Base-by-base conservation (phyloP, 129 eudicot species). In the Escallonia herrerae region DNA sequence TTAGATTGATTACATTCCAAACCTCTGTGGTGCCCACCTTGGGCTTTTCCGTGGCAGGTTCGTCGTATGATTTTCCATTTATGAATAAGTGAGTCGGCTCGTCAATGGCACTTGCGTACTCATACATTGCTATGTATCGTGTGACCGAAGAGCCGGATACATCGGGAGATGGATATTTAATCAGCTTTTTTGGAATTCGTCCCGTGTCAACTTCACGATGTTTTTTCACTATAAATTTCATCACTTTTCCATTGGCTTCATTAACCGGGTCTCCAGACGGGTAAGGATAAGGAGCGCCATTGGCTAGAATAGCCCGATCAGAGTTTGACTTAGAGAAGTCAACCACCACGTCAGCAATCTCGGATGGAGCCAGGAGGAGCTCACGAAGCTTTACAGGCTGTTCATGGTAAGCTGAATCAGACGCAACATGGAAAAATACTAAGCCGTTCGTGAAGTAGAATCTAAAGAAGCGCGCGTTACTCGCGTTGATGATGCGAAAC, bases 1-100 rank as follows among this genome's bases (percentile, higher is more conserved):
- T 91, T 2, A 91, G 74, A 69, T 91, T 91, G 45, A 91, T 91
- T 78, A 87, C 86, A n/a, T 87, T 56, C 97, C 97, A 91, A 4
- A 91, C 65, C 80, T 91, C 97, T 0, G 83, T 73, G 0, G 83
- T 43, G 40, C 96, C 97, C 8, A 77, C 90, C 56, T 83, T 87
- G 0, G 97, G 96, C 3, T 49, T 65, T 77, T 87, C 97, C 0
- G 96, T 91, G 7, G 69, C 90, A 0, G 85, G 87, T 2, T 72
- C 95, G 6, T 85, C 95, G 42, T 64, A 87, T 3, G 97, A 59
- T 39, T 52, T 61, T 0, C 80, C 90, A 15, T 91, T 82, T 60
- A 91, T 81, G 68, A 80, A 84, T 6, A 91, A 60, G 69, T 91
- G 95, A 33, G 79, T 71, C 0, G 97, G 94, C 61, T 84, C 88